Evolutionary conservation across 1,139 yeast species (phyloP), one percentile per base, ranked within the genome.

Genomic region (Kazachstania sp.): DNA sequence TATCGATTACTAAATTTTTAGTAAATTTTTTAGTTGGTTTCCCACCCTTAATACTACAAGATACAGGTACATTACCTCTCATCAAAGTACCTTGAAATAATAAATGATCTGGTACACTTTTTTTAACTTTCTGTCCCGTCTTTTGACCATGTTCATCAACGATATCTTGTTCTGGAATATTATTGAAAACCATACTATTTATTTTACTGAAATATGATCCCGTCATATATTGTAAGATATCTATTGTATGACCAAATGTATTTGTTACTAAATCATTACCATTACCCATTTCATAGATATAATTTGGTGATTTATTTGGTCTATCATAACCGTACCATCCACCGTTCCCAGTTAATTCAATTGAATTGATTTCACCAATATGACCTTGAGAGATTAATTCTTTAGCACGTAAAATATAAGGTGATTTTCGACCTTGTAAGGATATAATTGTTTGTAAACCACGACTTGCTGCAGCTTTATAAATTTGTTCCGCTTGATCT

Each of bases 321-420:
- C 63, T 49, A 42, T 58, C 61, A 45, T 58, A 55, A n/a, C 63
- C 63, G 41, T 54, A 59, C 61, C 61, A 58, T 20, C 61, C 62
- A 43, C 57, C 63, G 46, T 58, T 58, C 4, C 57, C 61, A 9
- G 60, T 54, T 19, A 59, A 49, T 45, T 59, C 63, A 7, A 58
- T 53, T 6, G 61, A 57, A 43, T 57, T 59, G 8, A 59, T 59
- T 3, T 56, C 56, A 31, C 63, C 63, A 23, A 59, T 57, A 45
- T 56, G 54, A 37, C 60, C 61, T 45, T 57, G 56, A 16, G 53
- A 46, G 6, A 59, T 51, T 29, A 59, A 44, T 46, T 59, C 62
- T 44, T 59, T 59, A 2, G 63, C 63, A n/a, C 61, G 51, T 30
- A 56, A 46, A 12, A 59, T 51, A 48, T 59, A 58, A 4, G 63